A percentile compares a stretch with the other conserved stretches of the same genome.
These are phyloP conservation scores for Geotrichum aggregatum DNA, from an alignment of 1,139 yeast species.

Conservation along the genomic window DNA sequence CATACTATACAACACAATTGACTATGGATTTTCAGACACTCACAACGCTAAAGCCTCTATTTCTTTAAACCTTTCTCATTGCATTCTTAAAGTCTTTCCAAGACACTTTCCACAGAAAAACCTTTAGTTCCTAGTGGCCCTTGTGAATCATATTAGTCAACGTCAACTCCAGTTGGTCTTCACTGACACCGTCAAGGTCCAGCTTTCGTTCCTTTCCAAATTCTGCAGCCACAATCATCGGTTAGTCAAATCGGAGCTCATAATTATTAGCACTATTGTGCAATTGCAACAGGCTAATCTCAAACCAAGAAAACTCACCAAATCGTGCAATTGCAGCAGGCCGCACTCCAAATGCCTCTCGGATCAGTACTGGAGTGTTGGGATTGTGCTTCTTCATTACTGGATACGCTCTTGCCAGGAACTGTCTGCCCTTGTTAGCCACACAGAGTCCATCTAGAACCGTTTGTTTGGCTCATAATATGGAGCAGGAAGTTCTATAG, in stretches of 20 bases:
- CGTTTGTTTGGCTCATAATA: too few species aligned
- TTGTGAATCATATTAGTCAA: constrained; percentile 3
- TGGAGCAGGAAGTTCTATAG: background rate
- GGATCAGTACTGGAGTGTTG: constrained; percentile 61
- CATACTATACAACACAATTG: too few species aligned
- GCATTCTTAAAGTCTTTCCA: too few species aligned
- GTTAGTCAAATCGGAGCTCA: background rate
- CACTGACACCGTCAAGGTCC: constrained; percentile 32
- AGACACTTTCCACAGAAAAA: too few species aligned
- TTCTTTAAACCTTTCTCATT: too few species aligned
- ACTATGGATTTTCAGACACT: too few species aligned
- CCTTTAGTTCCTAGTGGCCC: background rate
- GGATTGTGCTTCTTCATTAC: constrained; percentile 54
- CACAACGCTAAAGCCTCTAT: too few species aligned
- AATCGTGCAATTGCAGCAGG: constrained; percentile 73
- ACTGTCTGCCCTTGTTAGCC: constrained; percentile 45
- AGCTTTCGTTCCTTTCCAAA: constrained; percentile 36
- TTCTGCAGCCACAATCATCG: constrained; percentile 23
- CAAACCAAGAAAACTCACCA: constrained; percentile 32
- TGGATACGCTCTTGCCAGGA: constrained; percentile 58
- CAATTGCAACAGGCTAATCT: background rate
- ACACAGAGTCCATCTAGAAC: too few species aligned
- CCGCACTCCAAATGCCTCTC: constrained; percentile 69
- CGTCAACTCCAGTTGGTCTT: constrained; percentile 13
- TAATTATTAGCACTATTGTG: background rate